Evolutionary conservation across 768 basidiomycete genomes (phyloP).

Genomic region (Rhodotorula diobovata): DNA sequence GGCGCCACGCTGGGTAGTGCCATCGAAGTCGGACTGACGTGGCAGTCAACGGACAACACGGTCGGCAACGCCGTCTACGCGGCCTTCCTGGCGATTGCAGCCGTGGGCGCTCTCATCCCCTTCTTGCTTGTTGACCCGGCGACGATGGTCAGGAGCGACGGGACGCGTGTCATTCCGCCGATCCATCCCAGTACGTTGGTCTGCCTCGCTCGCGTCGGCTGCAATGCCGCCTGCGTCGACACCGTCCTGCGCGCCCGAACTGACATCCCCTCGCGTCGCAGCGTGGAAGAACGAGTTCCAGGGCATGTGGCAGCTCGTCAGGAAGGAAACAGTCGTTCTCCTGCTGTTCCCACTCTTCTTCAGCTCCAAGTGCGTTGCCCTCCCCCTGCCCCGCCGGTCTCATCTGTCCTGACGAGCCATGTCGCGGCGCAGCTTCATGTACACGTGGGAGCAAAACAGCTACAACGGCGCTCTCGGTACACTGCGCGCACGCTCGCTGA

Average conservation of each 20-base stretch:
- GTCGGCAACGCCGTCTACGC: constrained; percentile 55
- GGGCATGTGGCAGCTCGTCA: constrained; percentile 64
- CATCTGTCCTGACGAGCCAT: too few relatives aligned
- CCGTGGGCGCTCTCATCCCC: constrained; percentile 3
- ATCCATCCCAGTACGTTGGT: constrained; percentile 18
- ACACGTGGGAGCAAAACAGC: constrained; percentile 52
- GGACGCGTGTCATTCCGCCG: constrained; percentile 18
- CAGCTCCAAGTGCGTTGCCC: constrained; percentile 51
- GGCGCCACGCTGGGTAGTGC: constrained; percentile 40
- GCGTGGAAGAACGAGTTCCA: constrained; percentile 73
- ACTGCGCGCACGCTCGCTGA: constrained; percentile 59
- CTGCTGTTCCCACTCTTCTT: constrained; percentile 68
- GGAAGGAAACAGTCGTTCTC: constrained; percentile 66
- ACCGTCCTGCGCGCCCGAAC: constrained; percentile 59
- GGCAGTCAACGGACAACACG: constrained; percentile 24
- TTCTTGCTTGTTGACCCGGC: constrained; percentile 66
- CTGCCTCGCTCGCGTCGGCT: neutral
- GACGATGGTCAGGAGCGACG: constrained; percentile 61
- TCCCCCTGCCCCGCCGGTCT: too few relatives aligned
- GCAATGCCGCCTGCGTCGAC: too few relatives aligned
- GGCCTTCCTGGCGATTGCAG: constrained; percentile 64
- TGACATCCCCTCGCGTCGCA: constrained; percentile 48
- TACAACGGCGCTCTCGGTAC: constrained; percentile 58
- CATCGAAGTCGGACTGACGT: constrained; percentile 36
- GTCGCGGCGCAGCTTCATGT: neutral